phyloP scores from a whole-genome alignment of 192 early-diverging fungal species.

The Coemansia sp. region DNA sequence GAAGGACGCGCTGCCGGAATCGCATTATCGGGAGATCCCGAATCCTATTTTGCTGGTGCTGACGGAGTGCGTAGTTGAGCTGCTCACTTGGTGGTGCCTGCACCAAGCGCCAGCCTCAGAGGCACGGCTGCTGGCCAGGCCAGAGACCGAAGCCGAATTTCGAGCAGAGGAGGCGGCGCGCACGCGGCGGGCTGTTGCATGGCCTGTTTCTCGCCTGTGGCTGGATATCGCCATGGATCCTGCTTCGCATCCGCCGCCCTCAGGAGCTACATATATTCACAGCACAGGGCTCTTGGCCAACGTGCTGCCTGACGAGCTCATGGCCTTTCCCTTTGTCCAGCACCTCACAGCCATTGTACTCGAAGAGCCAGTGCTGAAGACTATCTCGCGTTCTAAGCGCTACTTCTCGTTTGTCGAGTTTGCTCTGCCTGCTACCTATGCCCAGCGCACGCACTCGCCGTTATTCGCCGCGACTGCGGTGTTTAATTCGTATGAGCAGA shows the following conservation, averaged over 20 bases:
- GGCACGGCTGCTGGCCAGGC: constrained; percentile 14
- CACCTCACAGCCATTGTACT: constrained; percentile 61
- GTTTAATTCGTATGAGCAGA: constrained; percentile 61
- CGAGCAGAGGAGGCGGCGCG: constrained; percentile 32
- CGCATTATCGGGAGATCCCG: constrained; percentile 52
- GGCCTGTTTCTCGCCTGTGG: constrained; percentile 39
- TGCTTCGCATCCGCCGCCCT: neutral
- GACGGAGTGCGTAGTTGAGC: constrained; percentile 47
- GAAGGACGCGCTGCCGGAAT: constrained; percentile 39
- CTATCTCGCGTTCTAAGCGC: constrained; percentile 51
- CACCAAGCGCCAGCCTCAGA: constrained; percentile 19
- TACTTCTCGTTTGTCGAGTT: constrained; percentile 53
- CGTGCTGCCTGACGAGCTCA: constrained; percentile 50
- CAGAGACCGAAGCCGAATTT: constrained; percentile 31
- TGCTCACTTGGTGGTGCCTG: constrained; percentile 55
- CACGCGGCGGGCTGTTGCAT: constrained; percentile 14
- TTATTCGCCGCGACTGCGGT: constrained; percentile 57
- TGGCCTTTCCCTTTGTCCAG: constrained; percentile 53
- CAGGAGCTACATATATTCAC: constrained; percentile 40
- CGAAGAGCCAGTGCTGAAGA: constrained; percentile 59
- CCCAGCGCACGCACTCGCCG: constrained; percentile 8
- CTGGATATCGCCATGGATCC: constrained; percentile 46
- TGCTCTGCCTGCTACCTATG: constrained; percentile 21
- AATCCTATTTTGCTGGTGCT: constrained; percentile 45
- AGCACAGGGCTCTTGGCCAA: constrained; percentile 50